phyloP scores from a whole-genome alignment of 1,284 basidiomycete species.

The Tilletia caries region DNA sequence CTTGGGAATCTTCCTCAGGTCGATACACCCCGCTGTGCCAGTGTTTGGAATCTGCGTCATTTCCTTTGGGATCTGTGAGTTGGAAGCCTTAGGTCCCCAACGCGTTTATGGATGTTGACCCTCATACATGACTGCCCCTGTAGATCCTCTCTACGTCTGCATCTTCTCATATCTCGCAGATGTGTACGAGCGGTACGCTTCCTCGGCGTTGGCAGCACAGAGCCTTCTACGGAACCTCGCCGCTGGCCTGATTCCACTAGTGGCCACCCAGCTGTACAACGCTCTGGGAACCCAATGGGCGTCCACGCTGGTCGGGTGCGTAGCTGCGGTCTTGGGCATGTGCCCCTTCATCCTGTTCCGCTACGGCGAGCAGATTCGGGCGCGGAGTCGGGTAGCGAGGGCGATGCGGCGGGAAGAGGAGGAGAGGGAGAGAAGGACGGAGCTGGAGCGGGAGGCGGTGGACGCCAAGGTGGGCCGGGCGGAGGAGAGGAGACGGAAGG shows the following conservation, averaged over 20 bases:
- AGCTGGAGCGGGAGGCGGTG: conserved; percentile 21
- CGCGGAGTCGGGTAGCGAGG: conserved; percentile 28
- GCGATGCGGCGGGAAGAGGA: conserved; percentile 33
- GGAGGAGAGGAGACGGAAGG: background rate
- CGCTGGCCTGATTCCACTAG: conserved; percentile 33
- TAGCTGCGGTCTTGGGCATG: conserved; percentile 36
- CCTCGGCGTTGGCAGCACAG: conserved; percentile 41
- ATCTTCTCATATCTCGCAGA: conserved; percentile 37
- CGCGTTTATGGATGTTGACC: too few species aligned
- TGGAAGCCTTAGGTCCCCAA: conserved; percentile 16
- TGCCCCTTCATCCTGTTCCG: conserved; percentile 45
- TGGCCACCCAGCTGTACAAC: conserved; percentile 35
- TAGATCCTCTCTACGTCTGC: conserved; percentile 18
- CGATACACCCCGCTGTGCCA: conserved; percentile 26
- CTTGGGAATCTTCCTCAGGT: background rate
- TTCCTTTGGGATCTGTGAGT: conserved; percentile 29
- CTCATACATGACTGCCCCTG: too few species aligned
- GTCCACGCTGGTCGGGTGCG: conserved; percentile 41
- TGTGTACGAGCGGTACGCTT: conserved; percentile 42
- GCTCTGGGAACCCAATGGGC: conserved; percentile 41
- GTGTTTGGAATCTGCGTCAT: conserved; percentile 22
- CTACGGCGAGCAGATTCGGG: conserved; percentile 42
- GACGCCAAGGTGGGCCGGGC: background rate
- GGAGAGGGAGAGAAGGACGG: conserved; percentile 22
- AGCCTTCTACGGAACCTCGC: conserved; percentile 35